Base-by-base conservation (phyloP, 768 basidiomycete species). In the Mycena alexandri region DNA sequence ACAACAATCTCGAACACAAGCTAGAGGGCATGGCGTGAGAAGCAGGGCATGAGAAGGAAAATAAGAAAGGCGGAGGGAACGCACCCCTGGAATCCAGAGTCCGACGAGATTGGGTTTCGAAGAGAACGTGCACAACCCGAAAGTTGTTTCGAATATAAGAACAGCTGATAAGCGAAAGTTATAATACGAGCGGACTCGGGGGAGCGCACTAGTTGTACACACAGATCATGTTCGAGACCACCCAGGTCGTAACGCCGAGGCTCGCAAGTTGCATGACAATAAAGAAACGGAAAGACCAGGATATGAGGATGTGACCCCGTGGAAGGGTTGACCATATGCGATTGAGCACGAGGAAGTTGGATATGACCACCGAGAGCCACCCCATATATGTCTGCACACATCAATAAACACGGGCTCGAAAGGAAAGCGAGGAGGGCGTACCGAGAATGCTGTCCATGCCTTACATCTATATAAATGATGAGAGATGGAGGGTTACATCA, bases 261-360 rank as follows among this genome's bases (percentile, higher is more conserved):
- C 72, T 34, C 3, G 61, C 17, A 12, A 72, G 36, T 19, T 80
- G 79, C 0, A 70, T 73, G 8, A 64, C 19, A 14, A 73, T 14
- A n/a, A 69, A 79, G 34, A 80, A 68, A 0, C 25, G 12, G 8
- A 80, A 19, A 0, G 77, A 77, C 52, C 63, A 56, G 19, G 69
- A 1, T 41, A 76, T 61, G 41, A 79, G 38, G 2, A 61, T 61
- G 21, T 69, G 75, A 1, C 36, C 44, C 21, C 74, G 72, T 36
- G 76, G 75, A 70, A 79, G 78, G 21, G 76, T 67, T 16, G 71
- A 74, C 78, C 79, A 79, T 8, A 80, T 50, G 5, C 77, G 79
- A 19, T 79, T 72, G 44, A 79, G 65, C n/a, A 79, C 67, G 41
- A 79, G 65, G 53, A 79, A 65, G 22, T 65, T 63, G 1, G 61